These are phyloP conservation scores for Coemansia pectinata DNA, from an alignment of 192 early-diverging fungal genomes.

Conservation along the genomic window DNA sequence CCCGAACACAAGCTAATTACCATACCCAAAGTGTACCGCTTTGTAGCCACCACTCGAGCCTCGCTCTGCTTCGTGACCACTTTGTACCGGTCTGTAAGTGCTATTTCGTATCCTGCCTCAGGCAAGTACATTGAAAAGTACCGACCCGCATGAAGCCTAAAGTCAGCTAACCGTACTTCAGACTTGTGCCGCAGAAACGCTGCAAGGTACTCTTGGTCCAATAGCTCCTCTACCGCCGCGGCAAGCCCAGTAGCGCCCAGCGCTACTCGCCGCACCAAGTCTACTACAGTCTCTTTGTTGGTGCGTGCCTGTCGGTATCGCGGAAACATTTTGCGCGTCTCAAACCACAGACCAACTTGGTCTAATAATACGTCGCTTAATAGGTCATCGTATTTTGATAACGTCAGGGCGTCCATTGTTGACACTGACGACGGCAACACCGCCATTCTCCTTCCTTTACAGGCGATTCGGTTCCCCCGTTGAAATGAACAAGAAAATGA, in stretches of 20 bases:
- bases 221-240: slow-evolving; percentile 30
- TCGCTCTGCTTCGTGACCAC: slow-evolving; percentile 35
- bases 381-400: slow-evolving; percentile 55
- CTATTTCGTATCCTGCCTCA: slow-evolving; percentile 66
- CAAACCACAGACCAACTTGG: slow-evolving; percentile 45
- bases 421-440: slow-evolving; percentile 24
- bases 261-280: slow-evolving; percentile 34
- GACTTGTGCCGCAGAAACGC: slow-evolving; percentile 41
- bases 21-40: slow-evolving; percentile 35
- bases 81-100: slow-evolving; percentile 59
- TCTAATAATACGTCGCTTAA: slow-evolving; percentile 53
- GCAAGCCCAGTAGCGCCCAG: slow-evolving; percentile 8
- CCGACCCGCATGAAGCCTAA: slow-evolving; percentile 53
- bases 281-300: background rate
- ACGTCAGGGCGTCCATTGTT: slow-evolving; percentile 46
- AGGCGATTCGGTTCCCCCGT: background rate
- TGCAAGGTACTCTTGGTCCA: slow-evolving; percentile 33
- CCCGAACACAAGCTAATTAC: slow-evolving; percentile 55
- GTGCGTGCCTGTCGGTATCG: slow-evolving; percentile 33
- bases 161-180: slow-evolving; percentile 19
- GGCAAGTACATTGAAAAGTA: slow-evolving; percentile 70
- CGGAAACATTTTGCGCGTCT: slow-evolving; percentile 52
- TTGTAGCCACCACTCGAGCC: slow-evolving; percentile 43
- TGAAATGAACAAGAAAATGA: background rate
- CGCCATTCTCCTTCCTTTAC: slow-evolving; percentile 1